A percentile compares a stretch with the other conserved stretches of the same genome.
Conservation (phyloP, 2,329 filamentous ascomycete genomes). For the Lasiodiplodia gonubiensis region DNA sequence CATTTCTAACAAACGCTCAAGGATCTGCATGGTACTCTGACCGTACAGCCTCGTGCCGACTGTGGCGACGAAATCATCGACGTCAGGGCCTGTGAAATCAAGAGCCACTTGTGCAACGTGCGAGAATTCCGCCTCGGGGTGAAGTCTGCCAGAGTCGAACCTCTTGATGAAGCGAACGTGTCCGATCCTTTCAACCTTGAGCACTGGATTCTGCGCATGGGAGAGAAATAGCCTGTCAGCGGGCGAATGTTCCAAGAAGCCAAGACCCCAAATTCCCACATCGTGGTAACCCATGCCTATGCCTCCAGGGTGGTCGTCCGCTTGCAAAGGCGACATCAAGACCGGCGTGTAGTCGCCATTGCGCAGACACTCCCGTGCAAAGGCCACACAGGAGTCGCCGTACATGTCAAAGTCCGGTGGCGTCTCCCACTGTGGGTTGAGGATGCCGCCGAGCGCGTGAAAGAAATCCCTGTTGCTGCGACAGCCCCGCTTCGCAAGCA, state of each 20-base stretch:
- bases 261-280: not conserved
- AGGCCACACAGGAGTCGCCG: constrained; percentile 23
- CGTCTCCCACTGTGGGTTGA: not conserved
- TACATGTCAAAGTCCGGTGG: not conserved
- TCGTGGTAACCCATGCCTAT: not conserved
- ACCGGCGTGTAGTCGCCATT: constrained; percentile 32
- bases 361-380: constrained; percentile 29
- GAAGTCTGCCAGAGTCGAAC: not conserved
- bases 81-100: constrained; percentile 6
- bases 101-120: not conserved
- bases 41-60: constrained; percentile 11
- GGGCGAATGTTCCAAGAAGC: not conserved
- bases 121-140: not conserved
- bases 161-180: not conserved
- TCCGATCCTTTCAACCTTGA: not conserved
- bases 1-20: not conserved
- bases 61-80: not conserved
- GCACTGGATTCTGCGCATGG: not conserved
- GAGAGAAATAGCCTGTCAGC: not conserved
- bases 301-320: not conserved
- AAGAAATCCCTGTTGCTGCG: constrained; percentile 1
- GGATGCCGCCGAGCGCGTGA: not conserved
- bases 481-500: not conserved
- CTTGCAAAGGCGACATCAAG: constrained; percentile 23
- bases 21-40: not conserved